These are phyloP conservation scores for Candida nitratophila DNA, from an alignment of 805 yeast species.

Conservation along the genomic window DNA sequence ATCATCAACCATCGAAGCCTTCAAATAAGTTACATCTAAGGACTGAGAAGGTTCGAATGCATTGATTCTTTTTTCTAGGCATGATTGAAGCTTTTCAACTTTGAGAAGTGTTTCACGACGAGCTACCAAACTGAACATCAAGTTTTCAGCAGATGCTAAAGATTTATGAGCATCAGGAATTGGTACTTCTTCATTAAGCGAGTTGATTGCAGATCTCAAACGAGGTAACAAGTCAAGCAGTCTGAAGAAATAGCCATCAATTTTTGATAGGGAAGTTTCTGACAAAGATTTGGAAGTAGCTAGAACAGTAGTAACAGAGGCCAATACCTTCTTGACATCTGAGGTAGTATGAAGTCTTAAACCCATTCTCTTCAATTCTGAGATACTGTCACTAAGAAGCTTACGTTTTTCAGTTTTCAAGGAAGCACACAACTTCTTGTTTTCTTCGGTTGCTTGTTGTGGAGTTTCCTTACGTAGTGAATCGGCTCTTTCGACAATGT, in stretches of 20 bases:
- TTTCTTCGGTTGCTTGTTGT: conserved; percentile 55
- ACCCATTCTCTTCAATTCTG: conserved; percentile 72
- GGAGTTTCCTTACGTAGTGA: conserved; percentile 76
- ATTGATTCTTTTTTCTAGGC: conserved; percentile 5
- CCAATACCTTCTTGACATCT: conserved; percentile 57
- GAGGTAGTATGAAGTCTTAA: conserved; percentile 57
- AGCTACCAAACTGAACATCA: conserved; percentile 50
- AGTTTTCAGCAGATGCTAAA: conserved; percentile 67
- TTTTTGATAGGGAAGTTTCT: conserved; percentile 28
- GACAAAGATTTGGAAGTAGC: conserved; percentile 44
- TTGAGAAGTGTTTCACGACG: conserved; percentile 40
- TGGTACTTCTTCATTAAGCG: conserved; percentile 69
- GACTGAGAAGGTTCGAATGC: neutral
- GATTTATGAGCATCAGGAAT: conserved; percentile 67
- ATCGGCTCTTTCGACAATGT: conserved; percentile 49
- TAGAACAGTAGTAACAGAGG: conserved; percentile 56
- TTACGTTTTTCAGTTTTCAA: conserved; percentile 78
- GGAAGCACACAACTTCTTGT: conserved; percentile 61
- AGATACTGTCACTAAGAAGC: conserved; percentile 67
- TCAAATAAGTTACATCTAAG: neutral
- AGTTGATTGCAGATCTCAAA: conserved; percentile 55
- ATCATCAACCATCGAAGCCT: conserved; percentile 1
- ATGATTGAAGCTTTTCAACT: conserved; percentile 14
- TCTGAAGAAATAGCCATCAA: conserved; percentile 55
- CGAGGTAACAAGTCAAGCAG: conserved; percentile 77